Conservation (phyloP, 257 asterid genomes). For the Nicotiana benthamiana region DNA sequence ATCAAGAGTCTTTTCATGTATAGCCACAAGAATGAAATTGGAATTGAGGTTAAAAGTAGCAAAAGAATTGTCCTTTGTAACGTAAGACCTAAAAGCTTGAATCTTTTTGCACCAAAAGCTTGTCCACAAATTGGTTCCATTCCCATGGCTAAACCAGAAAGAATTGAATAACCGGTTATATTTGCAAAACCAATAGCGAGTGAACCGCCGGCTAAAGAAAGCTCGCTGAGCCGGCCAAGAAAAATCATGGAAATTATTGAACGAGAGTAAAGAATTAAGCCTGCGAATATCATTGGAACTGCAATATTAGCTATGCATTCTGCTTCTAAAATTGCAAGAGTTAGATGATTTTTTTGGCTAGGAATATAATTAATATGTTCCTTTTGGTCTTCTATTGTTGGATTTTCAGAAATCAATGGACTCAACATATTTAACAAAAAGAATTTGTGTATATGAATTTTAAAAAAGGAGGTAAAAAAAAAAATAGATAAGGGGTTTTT, state of each 20-base stretch:
- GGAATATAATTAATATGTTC: background rate
- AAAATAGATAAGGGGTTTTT: background rate
- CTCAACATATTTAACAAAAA: background rate
- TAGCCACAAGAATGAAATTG: constrained; percentile 27
- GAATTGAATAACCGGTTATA: constrained; percentile 35
- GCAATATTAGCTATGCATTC: constrained; percentile 29
- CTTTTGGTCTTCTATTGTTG: background rate
- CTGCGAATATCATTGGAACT: constrained; percentile 33
- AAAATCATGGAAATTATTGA: constrained; percentile 36
- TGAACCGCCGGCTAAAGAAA: constrained; percentile 32
- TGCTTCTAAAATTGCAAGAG: constrained; percentile 17
- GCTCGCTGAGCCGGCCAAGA: constrained; percentile 34
- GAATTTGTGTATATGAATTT: background rate
- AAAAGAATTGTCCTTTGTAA: constrained; percentile 27
- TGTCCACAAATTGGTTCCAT: constrained; percentile 46
- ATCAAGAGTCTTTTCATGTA: constrained; percentile 26
- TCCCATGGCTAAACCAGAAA: constrained; percentile 34
- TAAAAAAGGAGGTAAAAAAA: background rate
- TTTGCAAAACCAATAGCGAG: constrained; percentile 34
- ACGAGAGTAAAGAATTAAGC: constrained; percentile 28
- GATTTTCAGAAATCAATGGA: constrained; percentile 8
- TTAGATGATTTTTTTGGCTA: background rate
- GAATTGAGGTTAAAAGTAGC: constrained; percentile 22
- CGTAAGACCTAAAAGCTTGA: constrained; percentile 23
- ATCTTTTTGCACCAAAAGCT: constrained; percentile 30